Percentiles rank a stretch among this genome's conserved stretches.
Evolutionary conservation across 306 rosid genomes (phyloP).

Genomic region (Fragaria nilgerrensis): DNA sequence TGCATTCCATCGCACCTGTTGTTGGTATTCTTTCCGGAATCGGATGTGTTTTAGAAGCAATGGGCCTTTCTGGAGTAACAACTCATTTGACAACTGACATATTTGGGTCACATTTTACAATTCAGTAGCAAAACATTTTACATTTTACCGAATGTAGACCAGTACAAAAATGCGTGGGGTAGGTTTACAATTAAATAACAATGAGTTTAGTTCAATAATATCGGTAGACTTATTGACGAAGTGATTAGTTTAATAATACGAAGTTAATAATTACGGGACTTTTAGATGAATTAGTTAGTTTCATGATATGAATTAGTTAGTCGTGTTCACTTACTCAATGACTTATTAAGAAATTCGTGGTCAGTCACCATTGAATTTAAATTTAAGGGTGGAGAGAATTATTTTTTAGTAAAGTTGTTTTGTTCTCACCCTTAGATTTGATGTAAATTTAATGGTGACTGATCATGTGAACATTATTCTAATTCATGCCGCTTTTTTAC

Average conservation of each 20-base stretch:
- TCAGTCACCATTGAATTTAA: too few relatives aligned
- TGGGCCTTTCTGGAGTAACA: background rate
- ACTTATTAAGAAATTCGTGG: too few relatives aligned
- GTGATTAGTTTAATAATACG: background rate
- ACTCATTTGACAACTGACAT: too few relatives aligned
- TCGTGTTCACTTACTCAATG: too few relatives aligned
- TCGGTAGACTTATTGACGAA: background rate
- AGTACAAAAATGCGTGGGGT: background rate
- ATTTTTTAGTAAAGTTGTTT: too few relatives aligned
- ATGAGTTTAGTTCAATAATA: background rate
- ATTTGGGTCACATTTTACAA: background rate
- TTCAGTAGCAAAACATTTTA: background rate
- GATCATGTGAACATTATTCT: too few relatives aligned
- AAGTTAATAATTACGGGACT: too few relatives aligned
- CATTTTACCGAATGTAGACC: background rate
- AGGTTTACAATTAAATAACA: background rate
- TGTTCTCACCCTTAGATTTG: rapidly evolving
- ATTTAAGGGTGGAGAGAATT: rapidly evolving
- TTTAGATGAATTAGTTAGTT: too few relatives aligned
- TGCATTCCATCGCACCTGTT: background rate
- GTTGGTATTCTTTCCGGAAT: background rate
- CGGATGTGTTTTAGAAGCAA: background rate
- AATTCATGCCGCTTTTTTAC: too few relatives aligned
- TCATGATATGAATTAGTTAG: too few relatives aligned
- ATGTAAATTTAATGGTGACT: too few relatives aligned